These are phyloP conservation scores for Miscanthus sacchariflorus DNA, from an alignment of 202 grass and related monocot species.

Conservation along the genomic window DNA sequence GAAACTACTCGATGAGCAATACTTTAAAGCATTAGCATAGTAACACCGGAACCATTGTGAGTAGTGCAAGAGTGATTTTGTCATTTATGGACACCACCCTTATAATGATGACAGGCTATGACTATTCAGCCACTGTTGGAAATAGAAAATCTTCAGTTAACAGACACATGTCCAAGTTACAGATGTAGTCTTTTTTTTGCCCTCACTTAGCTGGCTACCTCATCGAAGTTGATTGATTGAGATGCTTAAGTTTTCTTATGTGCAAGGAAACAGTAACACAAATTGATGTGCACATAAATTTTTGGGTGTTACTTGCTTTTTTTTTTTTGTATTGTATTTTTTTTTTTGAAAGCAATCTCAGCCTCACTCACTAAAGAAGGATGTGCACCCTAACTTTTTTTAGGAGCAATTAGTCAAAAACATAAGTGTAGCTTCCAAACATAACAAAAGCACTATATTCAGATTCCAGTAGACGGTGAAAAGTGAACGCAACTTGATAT, in stretches of 20 bases:
- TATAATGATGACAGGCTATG: neutral
- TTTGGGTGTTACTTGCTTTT: neutral
- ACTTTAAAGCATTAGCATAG: neutral
- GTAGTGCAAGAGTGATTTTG: neutral
- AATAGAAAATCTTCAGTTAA: neutral
- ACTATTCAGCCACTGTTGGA: neutral
- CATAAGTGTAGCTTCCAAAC: neutral
- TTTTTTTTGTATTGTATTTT: neutral
- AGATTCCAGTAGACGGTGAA: neutral
- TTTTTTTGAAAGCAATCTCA: neutral
- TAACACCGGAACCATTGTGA: neutral
- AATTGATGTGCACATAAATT: neutral
- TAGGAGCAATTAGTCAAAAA: neutral
- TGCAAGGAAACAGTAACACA: neutral
- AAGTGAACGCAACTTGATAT: neutral
- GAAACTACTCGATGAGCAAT: neutral
- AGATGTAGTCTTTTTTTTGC: neutral
- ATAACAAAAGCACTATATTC: constrained; percentile 10
- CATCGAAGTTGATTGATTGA: neutral
- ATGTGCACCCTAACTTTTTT: neutral
- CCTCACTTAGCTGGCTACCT: neutral
- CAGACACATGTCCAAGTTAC: neutral
- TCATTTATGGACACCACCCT: neutral
- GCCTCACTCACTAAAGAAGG: neutral
- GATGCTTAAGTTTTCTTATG: constrained; percentile 14